Percentiles rank a stretch among this genome's conserved stretches.
Conservation (phyloP, 2,329 filamentous ascomycete species). For the Phaeophleospora eucalypticola region DNA sequence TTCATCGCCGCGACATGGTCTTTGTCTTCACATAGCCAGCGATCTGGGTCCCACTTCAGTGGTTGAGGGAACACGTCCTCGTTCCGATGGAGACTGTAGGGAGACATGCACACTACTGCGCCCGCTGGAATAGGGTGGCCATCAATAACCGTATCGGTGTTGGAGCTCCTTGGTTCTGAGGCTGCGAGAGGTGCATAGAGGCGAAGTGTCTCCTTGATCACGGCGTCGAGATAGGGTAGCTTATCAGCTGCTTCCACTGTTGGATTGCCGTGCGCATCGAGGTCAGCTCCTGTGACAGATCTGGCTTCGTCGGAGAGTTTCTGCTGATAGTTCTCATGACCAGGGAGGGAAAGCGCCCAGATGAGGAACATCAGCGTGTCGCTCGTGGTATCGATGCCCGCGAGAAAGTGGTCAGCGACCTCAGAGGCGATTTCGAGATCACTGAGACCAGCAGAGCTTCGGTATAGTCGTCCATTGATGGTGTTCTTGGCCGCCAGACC, state of each 20-base stretch:
- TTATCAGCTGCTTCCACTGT: constrained; percentile 35
- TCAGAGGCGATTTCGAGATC: constrained; percentile 51
- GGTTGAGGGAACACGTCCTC: constrained; percentile 39
- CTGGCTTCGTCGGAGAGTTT: constrained; percentile 44
- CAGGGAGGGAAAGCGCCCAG: constrained; percentile 47
- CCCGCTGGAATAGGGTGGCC: constrained; percentile 33
- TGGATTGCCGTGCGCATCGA: constrained; percentile 35
- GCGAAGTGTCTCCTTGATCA: constrained; percentile 71
- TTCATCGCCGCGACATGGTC: constrained; percentile 25
- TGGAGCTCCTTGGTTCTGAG: constrained; percentile 46
- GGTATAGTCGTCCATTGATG: constrained; percentile 40
- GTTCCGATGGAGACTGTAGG: constrained; percentile 41
- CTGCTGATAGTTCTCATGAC: constrained; percentile 42
- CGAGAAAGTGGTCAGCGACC: constrained; percentile 51
- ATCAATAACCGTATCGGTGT: constrained; percentile 34
- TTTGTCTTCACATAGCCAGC: constrained; percentile 32
- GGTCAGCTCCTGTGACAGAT: constrained; percentile 7
- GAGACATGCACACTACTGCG: constrained; percentile 39
- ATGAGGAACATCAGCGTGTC: constrained; percentile 51
- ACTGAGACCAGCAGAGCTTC: constrained; percentile 26
- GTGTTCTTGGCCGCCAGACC: constrained; percentile 22
- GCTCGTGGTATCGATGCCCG: constrained; percentile 52
- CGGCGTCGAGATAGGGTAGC: constrained; percentile 64
- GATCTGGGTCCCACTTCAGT: constrained; percentile 35
- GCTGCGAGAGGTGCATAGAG: constrained; percentile 51